phyloP scores from a whole-genome alignment of 305 asterid species.

The Nicotiana rustica region DNA sequence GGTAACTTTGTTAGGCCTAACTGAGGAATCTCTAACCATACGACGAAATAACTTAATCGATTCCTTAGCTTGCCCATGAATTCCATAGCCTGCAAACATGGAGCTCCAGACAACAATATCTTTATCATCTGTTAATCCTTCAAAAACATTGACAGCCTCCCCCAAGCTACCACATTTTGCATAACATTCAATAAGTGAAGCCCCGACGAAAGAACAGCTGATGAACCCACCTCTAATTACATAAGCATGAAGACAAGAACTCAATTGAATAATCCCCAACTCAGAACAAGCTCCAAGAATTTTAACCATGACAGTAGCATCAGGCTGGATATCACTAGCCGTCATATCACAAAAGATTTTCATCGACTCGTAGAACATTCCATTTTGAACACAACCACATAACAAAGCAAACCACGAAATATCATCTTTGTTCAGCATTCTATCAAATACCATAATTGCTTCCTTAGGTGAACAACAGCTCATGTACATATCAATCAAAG shows the following conservation, averaged over 20 bases:
- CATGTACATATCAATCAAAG: constrained; percentile 87
- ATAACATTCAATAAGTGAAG: constrained; percentile 74
- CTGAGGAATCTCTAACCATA: constrained; percentile 49
- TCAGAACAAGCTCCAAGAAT: constrained; percentile 71
- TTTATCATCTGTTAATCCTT: constrained; percentile 42
- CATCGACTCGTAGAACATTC: constrained; percentile 51
- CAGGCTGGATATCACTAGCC: constrained; percentile 49
- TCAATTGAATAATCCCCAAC: constrained; percentile 64
- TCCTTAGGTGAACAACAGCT: constrained; percentile 66
- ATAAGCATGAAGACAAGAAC: constrained; percentile 65
- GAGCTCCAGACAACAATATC: constrained; percentile 83
- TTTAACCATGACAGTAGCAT: constrained; percentile 57
- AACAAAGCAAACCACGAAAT: constrained; percentile 63
- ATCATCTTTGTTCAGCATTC: constrained; percentile 59
- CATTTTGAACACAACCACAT: constrained; percentile 65
- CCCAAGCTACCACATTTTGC: constrained; percentile 81
- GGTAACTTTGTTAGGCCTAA: constrained; percentile 62
- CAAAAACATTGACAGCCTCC: constrained; percentile 56
- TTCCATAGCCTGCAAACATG: constrained; percentile 74
- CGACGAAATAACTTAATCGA: constrained; percentile 57
- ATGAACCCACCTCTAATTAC: constrained; percentile 53
- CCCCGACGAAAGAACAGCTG: constrained; percentile 50
- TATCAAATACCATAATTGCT: constrained; percentile 60
- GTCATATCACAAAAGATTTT: constrained; percentile 59
- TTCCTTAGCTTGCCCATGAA: constrained; percentile 70